These are phyloP conservation scores for Fusarium paranaense DNA, from an alignment of 2,329 filamentous ascomycete species.

Conservation along the genomic window DNA sequence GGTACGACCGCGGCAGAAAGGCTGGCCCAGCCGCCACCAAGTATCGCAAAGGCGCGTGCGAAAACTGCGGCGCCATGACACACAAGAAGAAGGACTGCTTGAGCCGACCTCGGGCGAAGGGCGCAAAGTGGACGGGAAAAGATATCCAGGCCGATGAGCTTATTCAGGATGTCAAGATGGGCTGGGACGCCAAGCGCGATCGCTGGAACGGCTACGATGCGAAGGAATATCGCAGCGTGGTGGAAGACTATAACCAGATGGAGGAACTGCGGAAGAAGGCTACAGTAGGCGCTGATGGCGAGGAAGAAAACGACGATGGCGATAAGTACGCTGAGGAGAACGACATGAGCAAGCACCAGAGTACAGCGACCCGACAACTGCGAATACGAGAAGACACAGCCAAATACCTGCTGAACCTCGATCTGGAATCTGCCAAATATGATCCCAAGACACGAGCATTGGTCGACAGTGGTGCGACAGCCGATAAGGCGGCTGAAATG, in stretches of 20 bases:
- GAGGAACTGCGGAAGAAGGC: conserved; percentile 77
- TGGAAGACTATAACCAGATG: conserved; percentile 89
- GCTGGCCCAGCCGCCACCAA: conserved; percentile 91
- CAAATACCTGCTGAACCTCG: conserved; percentile 94
- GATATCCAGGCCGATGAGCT: conserved; percentile 95
- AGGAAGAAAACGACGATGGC: conserved; percentile 66
- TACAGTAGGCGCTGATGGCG: conserved; percentile 61
- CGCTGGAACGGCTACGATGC: conserved; percentile 98
- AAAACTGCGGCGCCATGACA: conserved; percentile 97
- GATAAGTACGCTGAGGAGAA: conserved; percentile 93
- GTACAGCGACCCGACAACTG: conserved; percentile 89
- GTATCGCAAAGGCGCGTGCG: conserved; percentile 96
- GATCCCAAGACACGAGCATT: conserved; percentile 95
- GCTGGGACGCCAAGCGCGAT: conserved; percentile 98
- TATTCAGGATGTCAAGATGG: conserved; percentile 85
- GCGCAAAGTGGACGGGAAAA: conserved; percentile 90
- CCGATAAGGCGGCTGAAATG: conserved; percentile 81
- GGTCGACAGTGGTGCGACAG: conserved; percentile 84
- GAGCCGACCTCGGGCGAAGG: conserved; percentile 86
- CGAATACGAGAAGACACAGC: conserved; percentile 96
- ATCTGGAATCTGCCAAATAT: conserved; percentile 96
- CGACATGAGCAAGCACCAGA: conserved; percentile 95
- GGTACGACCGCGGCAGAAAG: conserved; percentile 93
- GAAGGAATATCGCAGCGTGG: conserved; percentile 85
- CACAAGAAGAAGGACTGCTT: conserved; percentile 96